A percentile compares a stretch with the other conserved stretches of the same genome.
phyloP scores from a whole-genome alignment of 805 yeast species.

The Hyphopichia homilentoma region DNA sequence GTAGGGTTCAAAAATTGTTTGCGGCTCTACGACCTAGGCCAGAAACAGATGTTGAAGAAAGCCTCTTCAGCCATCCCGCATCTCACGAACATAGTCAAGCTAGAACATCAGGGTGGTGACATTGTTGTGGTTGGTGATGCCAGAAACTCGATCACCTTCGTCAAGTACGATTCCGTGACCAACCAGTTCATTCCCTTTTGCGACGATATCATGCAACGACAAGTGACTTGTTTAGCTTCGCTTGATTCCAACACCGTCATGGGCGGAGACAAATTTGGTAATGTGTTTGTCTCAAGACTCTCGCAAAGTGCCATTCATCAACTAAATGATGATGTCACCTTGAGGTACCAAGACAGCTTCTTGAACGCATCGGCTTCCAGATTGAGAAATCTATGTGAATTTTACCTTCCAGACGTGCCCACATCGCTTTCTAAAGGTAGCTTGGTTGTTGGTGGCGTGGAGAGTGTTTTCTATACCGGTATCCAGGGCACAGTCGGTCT shows the following conservation, averaged over 20 bases:
- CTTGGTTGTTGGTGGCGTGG: slow-evolving; percentile 58
- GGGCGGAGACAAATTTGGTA: slow-evolving; percentile 89
- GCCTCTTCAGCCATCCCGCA: slow-evolving; percentile 46
- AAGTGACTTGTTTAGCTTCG: slow-evolving; percentile 54
- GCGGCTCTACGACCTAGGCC: slow-evolving; percentile 69
- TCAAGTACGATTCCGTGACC: slow-evolving; percentile 45
- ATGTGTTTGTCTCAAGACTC: slow-evolving; percentile 62
- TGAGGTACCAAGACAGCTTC: slow-evolving; percentile 25
- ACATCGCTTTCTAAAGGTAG: slow-evolving; percentile 55
- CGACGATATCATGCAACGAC: slow-evolving; percentile 67
- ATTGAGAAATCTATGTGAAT: slow-evolving; percentile 51
- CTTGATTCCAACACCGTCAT: slow-evolving; percentile 74
- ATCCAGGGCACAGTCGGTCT: slow-evolving; percentile 80
- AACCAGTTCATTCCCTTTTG: slow-evolving; percentile 60
- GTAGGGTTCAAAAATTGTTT: slow-evolving; percentile 54
- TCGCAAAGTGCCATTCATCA: slow-evolving; percentile 46
- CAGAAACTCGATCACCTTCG: slow-evolving; percentile 57
- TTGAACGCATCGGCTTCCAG: slow-evolving; percentile 54
- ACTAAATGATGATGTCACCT: slow-evolving; percentile 47
- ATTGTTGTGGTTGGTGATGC: slow-evolving; percentile 72
- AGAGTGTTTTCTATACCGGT: slow-evolving; percentile 67
- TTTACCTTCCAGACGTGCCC: slow-evolving; percentile 66
- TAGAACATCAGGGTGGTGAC: slow-evolving; percentile 48
- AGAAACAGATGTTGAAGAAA: slow-evolving; percentile 72
- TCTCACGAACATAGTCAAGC: slow-evolving; percentile 46